phyloP scores from a whole-genome alignment of 495 filamentous ascomycete species.

The Lepraria neglecta region DNA sequence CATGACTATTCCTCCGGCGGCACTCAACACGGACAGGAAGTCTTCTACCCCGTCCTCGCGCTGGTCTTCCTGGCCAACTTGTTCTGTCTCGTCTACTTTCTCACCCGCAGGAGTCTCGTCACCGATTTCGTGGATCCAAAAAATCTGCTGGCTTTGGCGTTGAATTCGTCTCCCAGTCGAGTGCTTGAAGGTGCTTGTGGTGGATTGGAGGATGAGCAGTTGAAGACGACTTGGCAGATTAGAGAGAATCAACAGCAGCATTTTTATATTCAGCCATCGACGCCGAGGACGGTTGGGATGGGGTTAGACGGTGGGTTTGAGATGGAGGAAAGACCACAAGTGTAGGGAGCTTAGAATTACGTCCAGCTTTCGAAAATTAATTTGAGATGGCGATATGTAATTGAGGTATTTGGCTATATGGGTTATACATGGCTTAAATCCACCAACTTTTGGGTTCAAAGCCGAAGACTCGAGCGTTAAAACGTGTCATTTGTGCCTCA shows the following conservation, averaged over 20 bases:
- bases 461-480: too few relatives aligned
- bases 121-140: slow-evolving; percentile 67
- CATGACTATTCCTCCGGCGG: slow-evolving; percentile 58
- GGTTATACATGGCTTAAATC: too few relatives aligned
- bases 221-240: slow-evolving; percentile 55
- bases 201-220: slow-evolving; percentile 43
- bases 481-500: too few relatives aligned
- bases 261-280: background rate
- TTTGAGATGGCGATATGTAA: too few relatives aligned
- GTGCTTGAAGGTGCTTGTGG: slow-evolving; percentile 54
- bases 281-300: too few relatives aligned
- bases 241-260: slow-evolving; percentile 13
- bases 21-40: slow-evolving; percentile 45
- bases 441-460: too few relatives aligned
- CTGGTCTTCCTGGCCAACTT: slow-evolving; percentile 56
- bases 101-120: slow-evolving; percentile 48
- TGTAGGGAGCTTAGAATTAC: too few relatives aligned
- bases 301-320: too few relatives aligned
- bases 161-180: slow-evolving; percentile 55
- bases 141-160: slow-evolving; percentile 59
- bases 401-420: too few relatives aligned
- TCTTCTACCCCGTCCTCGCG: slow-evolving; percentile 55
- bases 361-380: too few relatives aligned
- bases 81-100: slow-evolving; percentile 47
- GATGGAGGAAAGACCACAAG: too few relatives aligned